Evolutionary conservation across 129 eudicot genomes (phyloP).

Genomic region (Escallonia herrerae): DNA sequence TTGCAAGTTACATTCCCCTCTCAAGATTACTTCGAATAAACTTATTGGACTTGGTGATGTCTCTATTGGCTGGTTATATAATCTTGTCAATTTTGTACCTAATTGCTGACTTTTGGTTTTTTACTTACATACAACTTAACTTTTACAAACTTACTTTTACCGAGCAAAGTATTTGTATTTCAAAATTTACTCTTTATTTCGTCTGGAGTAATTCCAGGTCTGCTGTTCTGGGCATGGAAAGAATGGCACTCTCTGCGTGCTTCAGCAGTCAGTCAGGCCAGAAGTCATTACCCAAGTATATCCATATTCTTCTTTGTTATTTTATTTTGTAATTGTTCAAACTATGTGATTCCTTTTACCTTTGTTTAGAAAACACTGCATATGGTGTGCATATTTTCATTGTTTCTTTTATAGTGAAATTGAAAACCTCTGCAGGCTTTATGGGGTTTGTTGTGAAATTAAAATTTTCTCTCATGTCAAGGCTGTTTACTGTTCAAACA

Average conservation of each 20-base stretch:
- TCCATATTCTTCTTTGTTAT: constrained; percentile 4
- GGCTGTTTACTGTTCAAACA: no score
- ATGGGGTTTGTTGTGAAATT: no score
- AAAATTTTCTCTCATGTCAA: no score
- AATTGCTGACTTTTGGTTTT: constrained; percentile 3
- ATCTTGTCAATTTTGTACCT: constrained; percentile 5
- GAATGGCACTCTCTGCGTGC: constrained; percentile 88
- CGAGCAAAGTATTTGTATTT: neutral
- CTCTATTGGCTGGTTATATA: constrained; percentile 13
- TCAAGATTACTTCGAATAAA: neutral
- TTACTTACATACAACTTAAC: neutral
- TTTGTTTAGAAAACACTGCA: no score
- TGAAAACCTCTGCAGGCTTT: neutral
- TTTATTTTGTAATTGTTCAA: neutral
- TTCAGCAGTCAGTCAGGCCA: constrained; percentile 93
- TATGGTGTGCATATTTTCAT: no score
- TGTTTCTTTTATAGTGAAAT: no score
- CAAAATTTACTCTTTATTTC: neutral
- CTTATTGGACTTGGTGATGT: neutral
- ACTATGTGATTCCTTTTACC: neutral
- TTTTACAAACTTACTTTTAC: neutral
- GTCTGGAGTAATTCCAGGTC: constrained; percentile 39
- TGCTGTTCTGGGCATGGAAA: constrained; percentile 99
- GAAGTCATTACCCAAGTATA: constrained; percentile 90
- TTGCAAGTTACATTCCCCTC: neutral